Percentiles rank a stretch among this genome's conserved stretches.
phyloP scores from a whole-genome alignment of 1,139 yeast genomes.

The Zhuliangozyma parablackwelliae region DNA sequence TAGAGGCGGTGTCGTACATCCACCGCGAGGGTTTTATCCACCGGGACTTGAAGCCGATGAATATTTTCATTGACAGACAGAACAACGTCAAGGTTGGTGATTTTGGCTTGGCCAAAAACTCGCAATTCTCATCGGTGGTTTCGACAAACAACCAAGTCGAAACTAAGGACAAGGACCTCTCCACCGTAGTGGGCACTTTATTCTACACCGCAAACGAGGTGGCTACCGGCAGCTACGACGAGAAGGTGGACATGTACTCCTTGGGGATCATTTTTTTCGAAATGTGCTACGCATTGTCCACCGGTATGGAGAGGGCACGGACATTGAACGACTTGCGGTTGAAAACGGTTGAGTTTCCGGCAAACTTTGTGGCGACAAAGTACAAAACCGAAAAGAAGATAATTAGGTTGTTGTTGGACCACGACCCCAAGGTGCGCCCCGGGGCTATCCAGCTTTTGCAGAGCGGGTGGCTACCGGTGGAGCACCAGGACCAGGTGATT shows the following conservation, averaged over 20 bases:
- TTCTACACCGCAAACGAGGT: constrained; percentile 92
- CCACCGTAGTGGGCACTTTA: constrained; percentile 91
- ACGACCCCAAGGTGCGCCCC: constrained; percentile 74
- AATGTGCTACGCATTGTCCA: constrained; percentile 77
- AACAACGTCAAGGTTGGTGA: constrained; percentile 93
- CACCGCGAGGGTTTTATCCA: constrained; percentile 94
- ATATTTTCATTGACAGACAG: constrained; percentile 87
- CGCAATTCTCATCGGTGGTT: constrained; percentile 45
- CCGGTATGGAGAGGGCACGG: constrained; percentile 89
- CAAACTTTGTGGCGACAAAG: constrained; percentile 50
- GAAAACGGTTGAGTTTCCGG: constrained; percentile 60
- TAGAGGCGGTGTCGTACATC: constrained; percentile 88
- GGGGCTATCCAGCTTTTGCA: constrained; percentile 69
- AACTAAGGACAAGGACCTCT: constrained; percentile 59
- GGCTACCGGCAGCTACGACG: constrained; percentile 72
- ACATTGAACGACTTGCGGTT: constrained; percentile 62
- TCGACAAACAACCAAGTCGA: constrained; percentile 39
- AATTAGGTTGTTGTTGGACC: constrained; percentile 63
- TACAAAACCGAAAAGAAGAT: constrained; percentile 59
- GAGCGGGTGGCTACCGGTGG: constrained; percentile 82
- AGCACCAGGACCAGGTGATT: constrained; percentile 84
- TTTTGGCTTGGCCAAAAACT: constrained; percentile 87
- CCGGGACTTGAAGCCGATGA: constrained; percentile 91
- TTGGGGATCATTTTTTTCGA: constrained; percentile 92
- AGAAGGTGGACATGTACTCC: constrained; percentile 93